Conservation (phyloP, 2,329 filamentous ascomycete species). For the Trichophyton verrucosum region DNA sequence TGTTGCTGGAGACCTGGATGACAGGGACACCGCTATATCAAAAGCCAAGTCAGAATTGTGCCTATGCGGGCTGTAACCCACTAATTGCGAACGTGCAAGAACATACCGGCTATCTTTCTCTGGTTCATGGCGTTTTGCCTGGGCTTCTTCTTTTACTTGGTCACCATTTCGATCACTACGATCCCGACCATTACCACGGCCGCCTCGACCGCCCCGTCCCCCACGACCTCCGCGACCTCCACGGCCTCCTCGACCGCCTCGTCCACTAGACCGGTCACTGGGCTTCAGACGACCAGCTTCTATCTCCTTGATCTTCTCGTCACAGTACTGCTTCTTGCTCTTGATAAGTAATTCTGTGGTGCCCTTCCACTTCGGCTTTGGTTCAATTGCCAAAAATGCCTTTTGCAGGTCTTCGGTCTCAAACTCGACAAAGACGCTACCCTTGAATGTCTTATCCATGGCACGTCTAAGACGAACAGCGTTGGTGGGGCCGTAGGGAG, state of each 20-base stretch:
- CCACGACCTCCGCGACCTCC: slow-evolving; percentile 13
- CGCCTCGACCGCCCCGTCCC: slow-evolving; percentile 16
- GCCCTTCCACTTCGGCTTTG: slow-evolving; percentile 73
- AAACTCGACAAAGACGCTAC: slow-evolving; percentile 93
- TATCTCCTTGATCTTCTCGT: slow-evolving; percentile 63
- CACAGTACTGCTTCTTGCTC: slow-evolving; percentile 77
- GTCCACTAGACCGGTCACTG: slow-evolving; percentile 37
- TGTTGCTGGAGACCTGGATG: slow-evolving; percentile 21
- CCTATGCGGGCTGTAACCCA: neutral
- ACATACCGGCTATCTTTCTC: slow-evolving; percentile 33
- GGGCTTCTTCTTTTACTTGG: slow-evolving; percentile 31
- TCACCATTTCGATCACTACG: slow-evolving; percentile 36
- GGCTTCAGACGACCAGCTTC: slow-evolving; percentile 56
- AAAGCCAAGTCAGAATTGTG: neutral
- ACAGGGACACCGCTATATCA: slow-evolving; percentile 32
- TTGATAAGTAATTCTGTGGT: slow-evolving; percentile 61
- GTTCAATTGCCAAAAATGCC: slow-evolving; percentile 66
- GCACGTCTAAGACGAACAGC: slow-evolving; percentile 76
- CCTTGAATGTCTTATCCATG: slow-evolving; percentile 69
- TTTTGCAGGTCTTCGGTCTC: slow-evolving; percentile 62
- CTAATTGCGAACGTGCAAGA: neutral
- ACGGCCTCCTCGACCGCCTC: slow-evolving; percentile 22
- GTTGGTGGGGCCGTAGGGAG: slow-evolving; percentile 64
- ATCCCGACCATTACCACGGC: slow-evolving; percentile 27
- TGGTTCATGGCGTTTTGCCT: slow-evolving; percentile 19